Conservation (phyloP, 2,329 filamentous ascomycete genomes). For the Exophiala sideris region DNA sequence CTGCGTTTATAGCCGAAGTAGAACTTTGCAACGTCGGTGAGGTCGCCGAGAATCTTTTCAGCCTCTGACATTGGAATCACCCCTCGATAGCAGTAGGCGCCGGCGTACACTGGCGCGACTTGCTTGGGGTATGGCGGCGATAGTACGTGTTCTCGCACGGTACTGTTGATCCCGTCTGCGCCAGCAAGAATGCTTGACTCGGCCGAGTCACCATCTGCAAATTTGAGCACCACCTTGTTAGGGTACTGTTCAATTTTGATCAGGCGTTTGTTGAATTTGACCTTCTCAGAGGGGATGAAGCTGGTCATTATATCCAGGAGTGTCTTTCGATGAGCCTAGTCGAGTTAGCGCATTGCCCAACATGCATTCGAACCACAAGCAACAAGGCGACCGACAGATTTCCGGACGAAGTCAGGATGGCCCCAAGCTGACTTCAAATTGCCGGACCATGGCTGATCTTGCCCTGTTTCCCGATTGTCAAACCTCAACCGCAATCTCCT, state of each 20-base stretch:
- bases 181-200: slow-evolving; percentile 11
- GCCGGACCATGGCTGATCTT: slow-evolving; percentile 16
- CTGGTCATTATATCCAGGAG: no score
- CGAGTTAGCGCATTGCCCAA: not conserved
- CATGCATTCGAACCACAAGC: no score
- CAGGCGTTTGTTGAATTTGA: slow-evolving; percentile 18
- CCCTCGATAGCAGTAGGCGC: slow-evolving; percentile 17
- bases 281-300: slow-evolving; percentile 18
- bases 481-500: no score
- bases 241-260: slow-evolving; percentile 10
- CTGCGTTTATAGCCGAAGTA: slow-evolving; percentile 17
- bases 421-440: slow-evolving; percentile 14
- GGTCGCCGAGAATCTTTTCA: slow-evolving; percentile 13
- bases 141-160: slow-evolving; percentile 11
- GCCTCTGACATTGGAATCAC: slow-evolving; percentile 10
- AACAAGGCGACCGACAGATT: slow-evolving; percentile 10
- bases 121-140: slow-evolving; percentile 6
- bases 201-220: not conserved
- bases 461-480: slow-evolving; percentile 9
- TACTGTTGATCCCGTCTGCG: slow-evolving; percentile 5
- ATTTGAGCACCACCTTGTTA: not conserved
- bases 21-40: slow-evolving; percentile 23
- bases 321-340: no score
- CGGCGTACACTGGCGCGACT: slow-evolving; percentile 18
- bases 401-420: slow-evolving; percentile 18